Percentiles rank a stretch among this genome's conserved stretches.
These are phyloP conservation scores for Blepharisma japonicum DNA, from an alignment of 73 alveolate genomes.

Conservation along the genomic window DNA sequence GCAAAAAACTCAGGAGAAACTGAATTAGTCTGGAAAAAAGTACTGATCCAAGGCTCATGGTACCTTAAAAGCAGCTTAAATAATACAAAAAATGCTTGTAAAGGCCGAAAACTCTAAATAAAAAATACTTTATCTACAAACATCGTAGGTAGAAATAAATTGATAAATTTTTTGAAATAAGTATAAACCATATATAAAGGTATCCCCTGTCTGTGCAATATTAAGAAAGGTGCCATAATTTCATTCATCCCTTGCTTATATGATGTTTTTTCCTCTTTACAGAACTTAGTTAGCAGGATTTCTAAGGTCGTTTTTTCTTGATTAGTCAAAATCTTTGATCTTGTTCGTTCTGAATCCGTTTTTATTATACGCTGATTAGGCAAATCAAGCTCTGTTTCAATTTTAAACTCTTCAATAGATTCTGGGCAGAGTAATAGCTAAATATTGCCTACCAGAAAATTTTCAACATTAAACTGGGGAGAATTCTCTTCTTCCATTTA, in stretches of 20 bases:
- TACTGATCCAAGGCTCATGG: slow-evolving; percentile 17
- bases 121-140: neutral
- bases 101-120: slow-evolving; percentile 21
- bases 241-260: slow-evolving; percentile 79
- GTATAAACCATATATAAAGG: neutral
- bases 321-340: neutral
- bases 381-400: neutral
- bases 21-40: slow-evolving; percentile 1
- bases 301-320: slow-evolving; percentile 41
- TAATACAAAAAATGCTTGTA: slow-evolving; percentile 12
- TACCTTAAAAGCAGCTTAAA: slow-evolving; percentile 11
- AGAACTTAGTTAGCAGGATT: slow-evolving; percentile 57
- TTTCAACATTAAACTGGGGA: too few relatives aligned
- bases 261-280: slow-evolving; percentile 45
- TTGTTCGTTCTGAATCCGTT: neutral
- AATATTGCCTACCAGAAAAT: too few relatives aligned
- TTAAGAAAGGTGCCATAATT: slow-evolving; percentile 58
- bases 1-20: slow-evolving; percentile 1
- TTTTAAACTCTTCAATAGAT: neutral
- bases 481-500: too few relatives aligned
- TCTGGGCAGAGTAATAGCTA: neutral
- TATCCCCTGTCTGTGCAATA: slow-evolving; percentile 31
- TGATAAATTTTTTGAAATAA: neutral
- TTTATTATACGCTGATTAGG: slow-evolving; percentile 9
- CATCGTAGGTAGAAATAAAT: neutral